Evolutionary conservation across 352 stramenopile genomes (phyloP), one percentile per base, ranked within the genome.

Genomic region (Saprolegnia diclina): DNA sequence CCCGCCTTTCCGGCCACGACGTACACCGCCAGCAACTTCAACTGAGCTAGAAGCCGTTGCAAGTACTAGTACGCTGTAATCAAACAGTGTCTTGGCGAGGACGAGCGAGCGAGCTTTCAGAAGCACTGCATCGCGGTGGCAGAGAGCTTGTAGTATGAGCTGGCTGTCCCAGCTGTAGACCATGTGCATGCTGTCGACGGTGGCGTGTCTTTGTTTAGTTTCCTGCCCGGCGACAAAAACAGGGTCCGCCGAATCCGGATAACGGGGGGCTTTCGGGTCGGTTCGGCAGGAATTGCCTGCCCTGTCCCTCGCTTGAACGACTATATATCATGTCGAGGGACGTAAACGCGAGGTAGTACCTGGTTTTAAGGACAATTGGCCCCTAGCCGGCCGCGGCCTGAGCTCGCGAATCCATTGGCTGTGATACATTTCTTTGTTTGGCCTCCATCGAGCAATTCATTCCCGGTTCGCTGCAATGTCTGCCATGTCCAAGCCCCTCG

Each of bases 401-500:
- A 48, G 42, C 42, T 48, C 42, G 42, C 18, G 11, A 48, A 48
- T 48, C 42, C 42, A 48, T 48, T 48, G 42, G 42, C 42, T 48
- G 42, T 48, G 42, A 48, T 48, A 48, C 42, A 48, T 48, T 48
- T 48, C 42, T 48, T 45, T 48, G 42, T 48, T 48, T 48, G 42
- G 42, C 42, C 42, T 48, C 42, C 42, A 48, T 48, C 42, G 42
- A 48, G 11, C 42, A 48, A 48, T 7, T 48, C 42, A 48, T 48
- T 48, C 42, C 42, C 42, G 13, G 42, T 48, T 48, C 42, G 1
- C 18, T 19, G 38, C 53, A 50, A 94, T 92, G 84, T 80, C 88
- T 74, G 80, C 88, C 63, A 81, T 91, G 73, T 84, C 78, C 74
- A 94, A 92, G 76, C 83, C 83, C 50, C 72, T 92, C 61, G 79